Conservation (phyloP, 2,329 filamentous ascomycete genomes). For the Pyrenochaeta sp. region DNA sequence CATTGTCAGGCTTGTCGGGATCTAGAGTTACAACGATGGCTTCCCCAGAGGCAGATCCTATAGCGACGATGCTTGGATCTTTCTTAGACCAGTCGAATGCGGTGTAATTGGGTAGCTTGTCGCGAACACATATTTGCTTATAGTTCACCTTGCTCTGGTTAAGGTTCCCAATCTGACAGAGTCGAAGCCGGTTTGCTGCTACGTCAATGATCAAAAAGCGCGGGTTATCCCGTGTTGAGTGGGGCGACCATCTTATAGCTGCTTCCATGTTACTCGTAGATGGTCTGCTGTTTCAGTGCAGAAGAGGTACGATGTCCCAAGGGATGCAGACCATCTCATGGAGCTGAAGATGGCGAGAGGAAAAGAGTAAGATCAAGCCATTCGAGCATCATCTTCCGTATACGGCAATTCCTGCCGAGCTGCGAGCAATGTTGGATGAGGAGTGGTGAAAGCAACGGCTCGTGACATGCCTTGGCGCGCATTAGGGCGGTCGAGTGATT, state of each 20-base stretch:
- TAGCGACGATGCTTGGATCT: slow-evolving; percentile 72
- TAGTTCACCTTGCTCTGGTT: slow-evolving; percentile 56
- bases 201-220: slow-evolving; percentile 71
- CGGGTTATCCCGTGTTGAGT: slow-evolving; percentile 60
- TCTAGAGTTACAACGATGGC: slow-evolving; percentile 78
- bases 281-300: slow-evolving; percentile 1
- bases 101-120: slow-evolving; percentile 67
- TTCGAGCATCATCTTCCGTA: background rate
- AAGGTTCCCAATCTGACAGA: slow-evolving; percentile 60
- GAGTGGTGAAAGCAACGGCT: slow-evolving; percentile 24
- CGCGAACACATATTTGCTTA: slow-evolving; percentile 61
- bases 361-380: background rate
- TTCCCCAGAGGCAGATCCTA: slow-evolving; percentile 78
- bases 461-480: slow-evolving; percentile 33
- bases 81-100: slow-evolving; percentile 72
- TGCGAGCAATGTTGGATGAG: background rate
- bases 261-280: slow-evolving; percentile 60
- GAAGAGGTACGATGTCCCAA: background rate
- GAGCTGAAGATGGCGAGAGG: background rate
- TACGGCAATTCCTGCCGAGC: background rate
- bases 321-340: background rate
- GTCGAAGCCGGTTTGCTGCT: slow-evolving; percentile 64
- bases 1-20: slow-evolving; percentile 59
- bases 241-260: slow-evolving; percentile 70
- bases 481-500: slow-evolving; percentile 26